Evolutionary conservation across 2,329 filamentous ascomycete genomes (phyloP), one percentile per base, ranked within the genome.

Genomic region (Fusarium sacchari): DNA sequence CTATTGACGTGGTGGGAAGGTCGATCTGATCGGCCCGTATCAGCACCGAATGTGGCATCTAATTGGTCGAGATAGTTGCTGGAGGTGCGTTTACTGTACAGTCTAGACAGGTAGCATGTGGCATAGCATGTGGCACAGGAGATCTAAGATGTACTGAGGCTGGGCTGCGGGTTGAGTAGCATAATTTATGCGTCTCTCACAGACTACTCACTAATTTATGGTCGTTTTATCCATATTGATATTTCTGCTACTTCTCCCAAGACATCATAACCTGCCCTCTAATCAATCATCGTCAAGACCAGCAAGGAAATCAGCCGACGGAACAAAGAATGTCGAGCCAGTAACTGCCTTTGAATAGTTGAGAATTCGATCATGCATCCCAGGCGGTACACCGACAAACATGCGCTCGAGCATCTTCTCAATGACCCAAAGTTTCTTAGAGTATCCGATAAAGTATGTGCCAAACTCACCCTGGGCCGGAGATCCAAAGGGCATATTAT

Each of bases 401-500:
- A 90, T 90, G 6, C 86, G 82, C 71, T 88, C 80, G 73, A 90
- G 73, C 88, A 90, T 90, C 77, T 83, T 84, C 79, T 90, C 88
- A 58, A 87, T 84, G 0, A 90, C 88, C 87, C 87, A 90, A 15
- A 90, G 74, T 17, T 82, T 80, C 30, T 82, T 80, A 4, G 87
- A 85, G 74, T 89, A 89, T 1, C 86, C 88, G 57, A 89, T 88
- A 60, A 89, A 90, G 77, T 90, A 90, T 0, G 88, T 90, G 4
- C 88, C 88, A 66, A 86, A 89, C 75, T 89, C 83, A 0, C 82
- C 84, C 0, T 81, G 76, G 0, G 83, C 86, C 0, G 88, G 88
- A 0, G 85, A 86, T 0, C 88, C 88, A 77, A 90, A 90, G 0
- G 88, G 88, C 88, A 90, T 90, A 69, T 90, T 90, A 64, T 90